Evolutionary conservation across 2,329 filamentous ascomycete genomes (phyloP), one percentile per base, ranked within the genome.

Genomic region (Phialophora tarda): DNA sequence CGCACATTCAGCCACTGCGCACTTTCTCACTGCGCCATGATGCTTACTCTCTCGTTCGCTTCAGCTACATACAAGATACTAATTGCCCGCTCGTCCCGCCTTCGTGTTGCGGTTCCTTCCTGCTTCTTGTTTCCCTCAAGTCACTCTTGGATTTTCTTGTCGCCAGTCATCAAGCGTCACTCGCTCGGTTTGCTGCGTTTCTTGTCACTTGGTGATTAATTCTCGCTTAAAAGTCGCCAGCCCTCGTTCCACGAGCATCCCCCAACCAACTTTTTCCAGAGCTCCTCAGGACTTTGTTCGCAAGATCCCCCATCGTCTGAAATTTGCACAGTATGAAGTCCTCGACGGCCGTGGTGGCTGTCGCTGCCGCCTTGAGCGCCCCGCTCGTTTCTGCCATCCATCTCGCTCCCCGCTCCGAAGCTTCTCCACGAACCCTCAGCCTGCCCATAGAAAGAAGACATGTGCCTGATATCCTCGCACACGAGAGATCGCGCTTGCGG

Each of bases 311-410:
- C n/a, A 3, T 32, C 24, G 10, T 21, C n/a, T 34, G 21, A 24
- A 21, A 30, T n/a, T 14, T 14, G 28, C 12, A 21, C 17, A 34
- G 3, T 30, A 70, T 70, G 68, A 66, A 63, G 57, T 30, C 60
- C 59, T 64, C 53, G 3, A 47, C 38, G 10, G 59, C 65, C 28
- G 53, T 63, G 8, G 53, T 63, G 8, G 53, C 59, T 28, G 64
- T 59, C 28, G 48, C 59, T 23, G 57, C 68, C 23, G 65, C 65
- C 17, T 26, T 63, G 28, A 59, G 66, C 11, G 50, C 67, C 14
- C 59, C 71, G 47, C 60, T 71, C 6, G 67, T 68, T 61, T 73
- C 67, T 53, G 69, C 71, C 69, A 66, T 73, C 71, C 67, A 69
- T 24, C 59, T 72, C 38, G 57, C 67, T 48, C 63, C 69, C 41